phyloP scores from a whole-genome alignment of 495 filamentous ascomycete genomes.

The Hyaloscypha hepaticicola region DNA sequence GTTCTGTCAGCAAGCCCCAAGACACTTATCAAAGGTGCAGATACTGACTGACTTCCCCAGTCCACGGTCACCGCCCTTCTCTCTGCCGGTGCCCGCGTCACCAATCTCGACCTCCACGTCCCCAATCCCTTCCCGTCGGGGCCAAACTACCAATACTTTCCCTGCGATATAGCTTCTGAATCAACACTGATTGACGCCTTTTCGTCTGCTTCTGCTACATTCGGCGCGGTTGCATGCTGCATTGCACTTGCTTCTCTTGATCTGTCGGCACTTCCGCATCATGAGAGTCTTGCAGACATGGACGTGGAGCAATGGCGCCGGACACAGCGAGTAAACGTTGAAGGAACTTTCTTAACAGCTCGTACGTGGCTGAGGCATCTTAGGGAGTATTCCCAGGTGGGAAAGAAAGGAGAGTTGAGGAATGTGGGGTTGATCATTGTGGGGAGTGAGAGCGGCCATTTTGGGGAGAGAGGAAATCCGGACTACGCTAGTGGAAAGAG shows the following conservation, averaged over 20 bases:
- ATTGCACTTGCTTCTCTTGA: slow-evolving; percentile 43
- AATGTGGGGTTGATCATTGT: slow-evolving; percentile 43
- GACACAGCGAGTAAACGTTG: slow-evolving; percentile 42
- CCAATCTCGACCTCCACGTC: slow-evolving; percentile 36
- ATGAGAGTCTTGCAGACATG: slow-evolving; percentile 38
- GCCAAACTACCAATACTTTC: slow-evolving; percentile 22
- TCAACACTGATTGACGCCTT: slow-evolving; percentile 34
- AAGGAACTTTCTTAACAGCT: slow-evolving; percentile 44
- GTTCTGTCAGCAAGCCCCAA: not conserved
- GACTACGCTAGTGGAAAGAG: slow-evolving; percentile 43
- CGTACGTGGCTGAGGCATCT: slow-evolving; percentile 31
- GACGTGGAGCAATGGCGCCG: slow-evolving; percentile 35
- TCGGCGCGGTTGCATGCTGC: slow-evolving; percentile 39
- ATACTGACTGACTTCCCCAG: slow-evolving; percentile 46
- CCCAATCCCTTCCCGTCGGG: slow-evolving; percentile 3
- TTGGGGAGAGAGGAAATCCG: slow-evolving; percentile 41
- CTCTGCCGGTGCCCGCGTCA: slow-evolving; percentile 39
- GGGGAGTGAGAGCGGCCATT: slow-evolving; percentile 42
- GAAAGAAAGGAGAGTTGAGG: slow-evolving; percentile 15
- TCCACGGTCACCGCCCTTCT: slow-evolving; percentile 38
- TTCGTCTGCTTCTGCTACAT: slow-evolving; percentile 25
- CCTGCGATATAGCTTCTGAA: slow-evolving; percentile 38
- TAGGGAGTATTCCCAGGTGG: slow-evolving; percentile 13
- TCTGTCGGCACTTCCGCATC: slow-evolving; percentile 38
- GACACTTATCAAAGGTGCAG: slow-evolving; percentile 52